Percentiles rank a stretch among this genome's conserved stretches.
Evolutionary conservation across 2,329 filamentous ascomycete species (phyloP).

Genomic region (Macrophomina phaseolina): DNA sequence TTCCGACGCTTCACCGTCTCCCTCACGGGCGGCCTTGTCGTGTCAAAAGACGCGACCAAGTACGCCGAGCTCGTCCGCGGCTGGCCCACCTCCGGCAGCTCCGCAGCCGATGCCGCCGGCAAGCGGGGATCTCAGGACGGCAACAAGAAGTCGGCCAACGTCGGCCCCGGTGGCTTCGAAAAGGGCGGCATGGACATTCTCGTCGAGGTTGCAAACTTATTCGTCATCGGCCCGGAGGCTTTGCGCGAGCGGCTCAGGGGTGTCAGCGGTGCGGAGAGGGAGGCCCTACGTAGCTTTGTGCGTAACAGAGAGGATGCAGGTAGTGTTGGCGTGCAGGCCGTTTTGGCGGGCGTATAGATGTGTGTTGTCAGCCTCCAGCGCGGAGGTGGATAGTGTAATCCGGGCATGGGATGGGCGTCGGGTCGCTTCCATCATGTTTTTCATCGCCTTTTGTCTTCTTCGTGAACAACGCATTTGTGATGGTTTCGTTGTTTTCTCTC

Average conservation of each 20-base stretch:
- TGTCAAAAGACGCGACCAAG: slow-evolving; percentile 93
- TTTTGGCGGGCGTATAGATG: slow-evolving; percentile 68
- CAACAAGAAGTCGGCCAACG: slow-evolving; percentile 38
- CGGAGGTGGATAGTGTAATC: not conserved
- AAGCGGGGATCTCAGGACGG: slow-evolving; percentile 39
- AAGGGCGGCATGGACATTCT: slow-evolving; percentile 74
- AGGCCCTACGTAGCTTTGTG: slow-evolving; percentile 80
- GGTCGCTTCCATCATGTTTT: too few species aligned
- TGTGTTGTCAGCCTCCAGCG: not conserved
- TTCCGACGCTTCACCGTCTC: slow-evolving; percentile 95
- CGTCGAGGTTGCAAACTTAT: slow-evolving; percentile 91
- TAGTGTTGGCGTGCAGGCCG: slow-evolving; percentile 80
- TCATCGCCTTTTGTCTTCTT: too few species aligned
- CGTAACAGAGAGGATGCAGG: slow-evolving; percentile 82
- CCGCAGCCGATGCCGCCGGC: slow-evolving; percentile 69
- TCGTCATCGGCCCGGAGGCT: slow-evolving; percentile 78
- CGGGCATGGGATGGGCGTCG: not conserved
- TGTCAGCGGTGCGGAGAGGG: slow-evolving; percentile 49
- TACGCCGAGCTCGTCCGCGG: slow-evolving; percentile 85
- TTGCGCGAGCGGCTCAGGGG: slow-evolving; percentile 57
- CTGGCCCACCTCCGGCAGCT: slow-evolving; percentile 62
- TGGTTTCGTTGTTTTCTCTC: too few species aligned
- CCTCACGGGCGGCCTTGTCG: slow-evolving; percentile 90
- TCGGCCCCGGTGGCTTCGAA: slow-evolving; percentile 56
- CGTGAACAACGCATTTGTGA: too few species aligned